Evolutionary conservation across 371 early-diverging fungal species (phyloP).

Genomic region (Mucor sp.): DNA sequence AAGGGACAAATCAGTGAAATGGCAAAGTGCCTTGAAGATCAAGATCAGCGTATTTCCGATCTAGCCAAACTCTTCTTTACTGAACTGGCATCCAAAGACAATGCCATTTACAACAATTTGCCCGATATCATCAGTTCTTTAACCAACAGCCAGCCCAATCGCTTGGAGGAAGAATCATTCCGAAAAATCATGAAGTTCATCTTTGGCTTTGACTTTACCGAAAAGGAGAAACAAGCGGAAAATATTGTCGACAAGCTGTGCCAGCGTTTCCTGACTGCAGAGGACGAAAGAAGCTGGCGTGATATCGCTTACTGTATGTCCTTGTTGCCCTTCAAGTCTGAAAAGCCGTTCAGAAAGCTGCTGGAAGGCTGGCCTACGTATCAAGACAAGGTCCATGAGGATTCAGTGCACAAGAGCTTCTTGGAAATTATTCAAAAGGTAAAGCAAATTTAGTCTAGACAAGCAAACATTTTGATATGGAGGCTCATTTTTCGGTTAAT

Average conservation of each 20-base stretch:
- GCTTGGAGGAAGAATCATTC: slow-evolving; percentile 78
- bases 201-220: slow-evolving; percentile 83
- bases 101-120: slow-evolving; percentile 96
- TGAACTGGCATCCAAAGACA: slow-evolving; percentile 94
- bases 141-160: slow-evolving; percentile 50
- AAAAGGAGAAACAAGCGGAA: slow-evolving; percentile 92
- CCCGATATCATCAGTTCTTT: slow-evolving; percentile 96
- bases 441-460: background rate
- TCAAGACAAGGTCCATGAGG: slow-evolving; percentile 88
- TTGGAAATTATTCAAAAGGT: slow-evolving; percentile 86
- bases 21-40: slow-evolving; percentile 94
- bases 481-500: background rate
- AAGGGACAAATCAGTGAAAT: slow-evolving; percentile 97
- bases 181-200: slow-evolving; percentile 90
- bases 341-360: slow-evolving; percentile 81
- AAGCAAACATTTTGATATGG: background rate
- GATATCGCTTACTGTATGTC: slow-evolving; percentile 93
- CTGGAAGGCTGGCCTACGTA: slow-evolving; percentile 79
- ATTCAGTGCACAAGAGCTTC: slow-evolving; percentile 78
- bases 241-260: slow-evolving; percentile 95
- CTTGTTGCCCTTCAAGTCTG: slow-evolving; percentile 82
- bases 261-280: slow-evolving; percentile 80
- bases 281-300: slow-evolving; percentile 79
- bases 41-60: slow-evolving; percentile 85
- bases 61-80: slow-evolving; percentile 94